Conservation (phyloP, 352 stramenopile genomes). For the Pythium sp. region DNA sequence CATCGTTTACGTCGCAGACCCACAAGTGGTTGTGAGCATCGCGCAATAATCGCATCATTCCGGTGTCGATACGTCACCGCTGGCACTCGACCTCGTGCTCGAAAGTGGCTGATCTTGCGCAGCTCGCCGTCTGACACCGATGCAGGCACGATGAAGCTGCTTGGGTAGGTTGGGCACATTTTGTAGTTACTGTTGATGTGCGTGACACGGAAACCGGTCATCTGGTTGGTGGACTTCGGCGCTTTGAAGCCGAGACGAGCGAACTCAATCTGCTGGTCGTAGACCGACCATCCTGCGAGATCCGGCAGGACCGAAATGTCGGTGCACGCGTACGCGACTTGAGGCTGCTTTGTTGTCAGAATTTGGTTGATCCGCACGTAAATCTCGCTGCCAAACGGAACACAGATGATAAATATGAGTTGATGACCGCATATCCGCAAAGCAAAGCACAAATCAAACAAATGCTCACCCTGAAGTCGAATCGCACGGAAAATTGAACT, state of each 20-base stretch:
- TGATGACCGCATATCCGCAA: too few relatives aligned
- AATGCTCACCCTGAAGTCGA: slow-evolving; percentile 43
- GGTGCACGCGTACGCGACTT: slow-evolving; percentile 49
- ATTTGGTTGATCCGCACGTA: slow-evolving; percentile 70
- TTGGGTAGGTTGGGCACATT: slow-evolving; percentile 81
- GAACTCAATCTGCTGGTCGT: slow-evolving; percentile 59
- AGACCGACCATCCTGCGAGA: slow-evolving; percentile 49
- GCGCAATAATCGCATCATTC: slow-evolving; percentile 91
- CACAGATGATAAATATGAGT: neutral
- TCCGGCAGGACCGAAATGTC: slow-evolving; percentile 36
- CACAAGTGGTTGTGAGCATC: slow-evolving; percentile 93
- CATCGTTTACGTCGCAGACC: slow-evolving; percentile 92
- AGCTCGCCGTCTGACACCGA: slow-evolving; percentile 91
- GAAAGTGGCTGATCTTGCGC: slow-evolving; percentile 86
- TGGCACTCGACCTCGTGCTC: slow-evolving; percentile 90
- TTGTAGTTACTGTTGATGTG: slow-evolving; percentile 77
- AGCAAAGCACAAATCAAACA: neutral
- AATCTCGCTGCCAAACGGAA: slow-evolving; percentile 31
- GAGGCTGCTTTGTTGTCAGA: slow-evolving; percentile 44
- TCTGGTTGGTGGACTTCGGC: slow-evolving; percentile 31
- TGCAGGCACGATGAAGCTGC: slow-evolving; percentile 86
- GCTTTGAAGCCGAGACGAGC: slow-evolving; percentile 48
- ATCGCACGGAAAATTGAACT: slow-evolving; percentile 73
- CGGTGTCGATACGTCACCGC: slow-evolving; percentile 89
- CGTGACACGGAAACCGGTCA: slow-evolving; percentile 63